phyloP scores from a whole-genome alignment of 768 basidiomycete genomes.

The Boletus coccyginus region DNA sequence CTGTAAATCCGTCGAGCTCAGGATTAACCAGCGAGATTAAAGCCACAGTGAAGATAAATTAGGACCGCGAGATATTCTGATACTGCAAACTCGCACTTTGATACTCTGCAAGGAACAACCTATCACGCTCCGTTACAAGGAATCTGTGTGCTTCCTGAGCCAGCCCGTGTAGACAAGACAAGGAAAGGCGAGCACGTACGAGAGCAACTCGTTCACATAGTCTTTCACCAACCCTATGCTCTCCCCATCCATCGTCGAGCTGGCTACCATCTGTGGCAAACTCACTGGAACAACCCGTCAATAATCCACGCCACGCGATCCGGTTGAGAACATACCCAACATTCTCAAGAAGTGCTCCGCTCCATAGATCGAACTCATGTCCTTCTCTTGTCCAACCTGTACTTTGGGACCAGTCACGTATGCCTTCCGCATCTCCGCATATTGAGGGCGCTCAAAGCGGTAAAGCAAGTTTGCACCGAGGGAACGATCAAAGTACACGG shows the following conservation, averaged over 20 bases:
- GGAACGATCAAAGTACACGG: conserved; percentile 91
- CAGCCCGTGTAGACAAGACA: background rate
- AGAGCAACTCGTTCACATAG: conserved; percentile 84
- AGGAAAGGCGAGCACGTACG: conserved; percentile 45
- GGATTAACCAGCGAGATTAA: background rate
- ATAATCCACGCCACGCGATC: too few relatives aligned
- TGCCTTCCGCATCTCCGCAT: conserved; percentile 69
- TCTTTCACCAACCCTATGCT: conserved; percentile 80
- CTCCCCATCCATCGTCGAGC: conserved; percentile 88
- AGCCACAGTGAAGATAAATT: conserved; percentile 20
- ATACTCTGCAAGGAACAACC: conserved; percentile 77
- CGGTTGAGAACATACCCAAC: conserved; percentile 60
- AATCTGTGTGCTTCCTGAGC: conserved; percentile 45
- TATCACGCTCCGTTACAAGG: conserved; percentile 71
- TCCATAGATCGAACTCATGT: conserved; percentile 90
- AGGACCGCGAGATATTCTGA: conserved; percentile 80
- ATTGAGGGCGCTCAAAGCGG: conserved; percentile 93
- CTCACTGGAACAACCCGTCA: too few relatives aligned
- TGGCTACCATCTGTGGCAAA: conserved; percentile 73
- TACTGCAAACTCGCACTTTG: conserved; percentile 73
- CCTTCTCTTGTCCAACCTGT: conserved; percentile 64
- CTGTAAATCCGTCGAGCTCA: background rate
- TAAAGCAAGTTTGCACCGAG: conserved; percentile 89
- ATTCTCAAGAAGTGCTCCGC: conserved; percentile 92
- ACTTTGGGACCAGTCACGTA: conserved; percentile 76